phyloP scores from a whole-genome alignment of 106 monocot genomes.

The Iris macrosiphon region DNA sequence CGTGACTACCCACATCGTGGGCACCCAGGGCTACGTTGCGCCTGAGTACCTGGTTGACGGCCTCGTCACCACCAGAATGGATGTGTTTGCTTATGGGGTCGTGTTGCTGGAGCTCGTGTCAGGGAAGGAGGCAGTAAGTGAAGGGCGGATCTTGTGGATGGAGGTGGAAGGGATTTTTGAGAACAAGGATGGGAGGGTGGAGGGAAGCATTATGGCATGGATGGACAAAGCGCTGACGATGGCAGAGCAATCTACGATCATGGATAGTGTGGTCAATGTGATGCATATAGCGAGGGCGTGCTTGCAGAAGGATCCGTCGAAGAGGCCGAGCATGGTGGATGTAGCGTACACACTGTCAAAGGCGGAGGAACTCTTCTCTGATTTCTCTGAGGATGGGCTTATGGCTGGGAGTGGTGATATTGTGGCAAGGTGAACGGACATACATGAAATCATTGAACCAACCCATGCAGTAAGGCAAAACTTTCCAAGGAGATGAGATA shows the following conservation, averaged over 20 bases:
- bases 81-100: slow-evolving; percentile 84
- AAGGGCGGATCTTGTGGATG: slow-evolving; percentile 49
- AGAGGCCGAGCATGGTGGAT: slow-evolving; percentile 80
- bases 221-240: slow-evolving; percentile 40
- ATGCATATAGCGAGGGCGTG: slow-evolving; percentile 50
- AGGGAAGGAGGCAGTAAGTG: slow-evolving; percentile 36
- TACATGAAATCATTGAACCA: too few relatives aligned
- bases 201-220: slow-evolving; percentile 33
- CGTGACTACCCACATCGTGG: slow-evolving; percentile 67
- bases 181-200: slow-evolving; percentile 9
- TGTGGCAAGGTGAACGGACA: slow-evolving; percentile 33
- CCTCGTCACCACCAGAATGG: slow-evolving; percentile 69
- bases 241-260: slow-evolving; percentile 14
- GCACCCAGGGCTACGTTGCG: slow-evolving; percentile 75
- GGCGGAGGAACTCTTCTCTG: slow-evolving; percentile 42
- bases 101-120: slow-evolving; percentile 76
- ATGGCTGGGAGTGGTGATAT: slow-evolving; percentile 15
- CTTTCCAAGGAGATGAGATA: too few relatives aligned
- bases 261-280: slow-evolving; percentile 46
- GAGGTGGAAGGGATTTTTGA: slow-evolving; percentile 35
- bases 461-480: too few relatives aligned
- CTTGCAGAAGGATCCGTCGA: slow-evolving; percentile 53
- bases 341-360: slow-evolving; percentile 60
- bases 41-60: slow-evolving; percentile 78
- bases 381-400: slow-evolving; percentile 46